A percentile compares a stretch with the other conserved stretches of the same genome.
phyloP scores from a whole-genome alignment of 352 stramenopile species.

The Phytophthora boehmeriae region DNA sequence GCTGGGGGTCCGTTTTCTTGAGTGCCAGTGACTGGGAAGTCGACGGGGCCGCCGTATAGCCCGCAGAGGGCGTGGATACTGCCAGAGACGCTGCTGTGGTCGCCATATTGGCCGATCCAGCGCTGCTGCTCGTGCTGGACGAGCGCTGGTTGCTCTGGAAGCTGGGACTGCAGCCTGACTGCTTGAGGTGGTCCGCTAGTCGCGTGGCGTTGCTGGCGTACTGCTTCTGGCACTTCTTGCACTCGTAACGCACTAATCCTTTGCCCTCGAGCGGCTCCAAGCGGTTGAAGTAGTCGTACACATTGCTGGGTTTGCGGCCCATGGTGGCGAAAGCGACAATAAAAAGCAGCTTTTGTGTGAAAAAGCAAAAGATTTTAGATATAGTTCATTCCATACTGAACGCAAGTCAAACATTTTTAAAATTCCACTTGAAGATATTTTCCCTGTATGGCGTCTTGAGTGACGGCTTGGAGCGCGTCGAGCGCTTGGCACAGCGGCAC shows the following conservation, averaged over 20 bases:
- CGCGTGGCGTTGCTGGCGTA: constrained; percentile 87
- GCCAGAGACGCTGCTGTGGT: constrained; percentile 27
- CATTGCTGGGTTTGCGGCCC: constrained; percentile 85
- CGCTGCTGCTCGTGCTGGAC: constrained; percentile 3
- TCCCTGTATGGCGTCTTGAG: constrained; percentile 19
- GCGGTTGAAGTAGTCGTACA: constrained; percentile 87
- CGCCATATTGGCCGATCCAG: constrained; percentile 5
- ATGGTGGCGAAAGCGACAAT: constrained; percentile 29
- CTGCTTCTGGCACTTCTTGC: constrained; percentile 89
- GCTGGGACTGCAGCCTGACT: constrained; percentile 67
- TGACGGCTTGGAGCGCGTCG: constrained; percentile 27
- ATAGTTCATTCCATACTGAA: no score
- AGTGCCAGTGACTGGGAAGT: constrained; percentile 28
- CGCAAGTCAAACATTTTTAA: not conserved
- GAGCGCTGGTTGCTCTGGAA: constrained; percentile 87
- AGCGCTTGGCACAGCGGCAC: constrained; percentile 30
- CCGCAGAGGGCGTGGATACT: constrained; percentile 15
- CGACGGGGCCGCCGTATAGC: constrained; percentile 7
- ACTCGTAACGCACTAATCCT: constrained; percentile 83
- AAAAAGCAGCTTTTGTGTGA: not conserved
- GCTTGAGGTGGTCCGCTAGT: constrained; percentile 77
- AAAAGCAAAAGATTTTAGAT: not conserved
- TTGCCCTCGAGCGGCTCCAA: constrained; percentile 73
- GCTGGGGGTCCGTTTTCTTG: constrained; percentile 56
- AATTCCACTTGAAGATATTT: constrained; percentile 36